Base-by-base conservation (phyloP, 1,284 basidiomycete species). In the Xerocomus cyaneibrunnescens region DNA sequence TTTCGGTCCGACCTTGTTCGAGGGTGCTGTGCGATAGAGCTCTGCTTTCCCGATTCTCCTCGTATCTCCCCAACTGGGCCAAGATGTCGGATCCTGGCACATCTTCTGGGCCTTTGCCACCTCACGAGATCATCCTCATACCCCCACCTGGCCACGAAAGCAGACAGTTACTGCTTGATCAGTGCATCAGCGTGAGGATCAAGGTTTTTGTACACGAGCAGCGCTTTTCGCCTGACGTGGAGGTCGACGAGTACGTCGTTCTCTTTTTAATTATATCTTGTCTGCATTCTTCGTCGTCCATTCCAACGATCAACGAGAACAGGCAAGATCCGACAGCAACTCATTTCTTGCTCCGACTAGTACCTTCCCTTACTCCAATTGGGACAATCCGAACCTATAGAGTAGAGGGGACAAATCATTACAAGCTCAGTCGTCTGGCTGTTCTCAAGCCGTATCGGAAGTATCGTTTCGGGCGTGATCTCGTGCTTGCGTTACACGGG, bases 351-450 rank as follows among this genome's bases (percentile, higher is more conserved):
- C 75, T 91, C 54, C 80, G 86, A 48, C 74, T 88, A 23, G 68
- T 75, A 34, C 81, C 82, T 25, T 83, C 80, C 5, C 68, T 76
- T 45, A 71, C 66, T 49, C 84, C 86, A 16, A 76, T 88, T 56
- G 89, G 89, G 55, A 89, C 86, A 23, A 80, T 90, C 38, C 66
- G 62, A 42, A 50, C 51, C 57, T 57, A 65, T 52, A 69, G 62
- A 41, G 57, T 59, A 61, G 64, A 61, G 52, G 55, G 28, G 53
- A 37, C 40, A 38, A 52, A 64, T 42, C 78, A 80, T 65, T 86
- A 85, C 71, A 90, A 88, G 70, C 80, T 90, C 53, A 75, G 74
- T 56, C 80, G 89, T 4, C 79, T 91, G 19, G 86, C 80, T 28
- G 74, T 91, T 37, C 76, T 85, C 58, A 78, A 80, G 61, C 75